These are phyloP conservation scores for Lonicera japonica DNA, from an alignment of 129 eudicot genomes.

Conservation along the genomic window DNA sequence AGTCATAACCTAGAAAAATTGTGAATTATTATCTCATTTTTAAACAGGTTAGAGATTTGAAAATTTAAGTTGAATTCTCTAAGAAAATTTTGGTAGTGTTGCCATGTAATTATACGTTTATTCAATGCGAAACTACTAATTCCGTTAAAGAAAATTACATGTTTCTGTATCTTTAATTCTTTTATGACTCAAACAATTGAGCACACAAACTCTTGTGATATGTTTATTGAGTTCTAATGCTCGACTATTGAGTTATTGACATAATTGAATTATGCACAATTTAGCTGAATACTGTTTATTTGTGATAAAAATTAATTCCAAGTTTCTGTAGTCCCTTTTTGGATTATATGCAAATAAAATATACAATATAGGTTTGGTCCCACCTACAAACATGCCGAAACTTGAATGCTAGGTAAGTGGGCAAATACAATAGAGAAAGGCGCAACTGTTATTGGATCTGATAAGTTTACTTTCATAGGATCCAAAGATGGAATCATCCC, in stretches of 20 bases:
- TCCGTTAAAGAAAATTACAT: too few relatives aligned
- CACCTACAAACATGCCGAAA: slow-evolving; percentile 48
- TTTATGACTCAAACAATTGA: too few relatives aligned
- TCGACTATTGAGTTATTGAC: too few relatives aligned
- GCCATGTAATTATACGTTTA: background rate
- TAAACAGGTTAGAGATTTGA: background rate
- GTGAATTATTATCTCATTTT: background rate
- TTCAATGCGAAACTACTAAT: too few relatives aligned
- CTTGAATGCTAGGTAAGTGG: slow-evolving; percentile 42
- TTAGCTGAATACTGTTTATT: too few relatives aligned
- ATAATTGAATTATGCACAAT: too few relatives aligned
- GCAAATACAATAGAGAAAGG: slow-evolving; percentile 68
- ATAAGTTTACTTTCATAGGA: slow-evolving; percentile 40
- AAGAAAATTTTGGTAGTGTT: background rate
- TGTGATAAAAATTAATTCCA: too few relatives aligned
- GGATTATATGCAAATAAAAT: too few relatives aligned
- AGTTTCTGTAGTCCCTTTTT: too few relatives aligned
- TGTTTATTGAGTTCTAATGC: too few relatives aligned
- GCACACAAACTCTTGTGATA: too few relatives aligned
- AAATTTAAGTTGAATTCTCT: background rate
- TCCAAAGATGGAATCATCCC: slow-evolving; percentile 52
- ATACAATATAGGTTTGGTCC: background rate
- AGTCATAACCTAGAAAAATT: background rate
- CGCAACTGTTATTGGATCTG: slow-evolving; percentile 49
- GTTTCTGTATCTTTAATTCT: too few relatives aligned